These are phyloP conservation scores for Venturia aucupariae DNA, from an alignment of 2,329 filamentous ascomycete genomes.

Conservation along the genomic window DNA sequence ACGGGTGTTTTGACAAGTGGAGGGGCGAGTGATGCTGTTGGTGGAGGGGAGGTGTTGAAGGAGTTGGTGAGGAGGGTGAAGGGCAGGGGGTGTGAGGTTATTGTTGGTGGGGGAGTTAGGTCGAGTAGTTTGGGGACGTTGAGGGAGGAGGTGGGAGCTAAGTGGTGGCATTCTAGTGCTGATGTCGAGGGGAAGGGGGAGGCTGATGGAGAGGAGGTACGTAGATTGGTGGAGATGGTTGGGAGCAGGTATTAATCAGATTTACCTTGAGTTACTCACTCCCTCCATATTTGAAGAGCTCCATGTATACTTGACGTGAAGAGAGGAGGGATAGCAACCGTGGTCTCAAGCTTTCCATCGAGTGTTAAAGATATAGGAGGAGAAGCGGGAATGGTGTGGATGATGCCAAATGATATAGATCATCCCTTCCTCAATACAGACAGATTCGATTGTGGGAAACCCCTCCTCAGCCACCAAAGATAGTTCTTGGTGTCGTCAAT, in stretches of 20 bases:
- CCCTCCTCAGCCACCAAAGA: no score
- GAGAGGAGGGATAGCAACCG: no score
- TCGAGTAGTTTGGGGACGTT: slow-evolving; percentile 33
- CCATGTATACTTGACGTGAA: no score
- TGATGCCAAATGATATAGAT: no score
- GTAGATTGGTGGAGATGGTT: slow-evolving; percentile 15
- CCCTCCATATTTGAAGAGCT: no score
- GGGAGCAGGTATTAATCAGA: neutral
- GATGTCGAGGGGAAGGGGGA: slow-evolving; percentile 26
- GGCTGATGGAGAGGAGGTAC: slow-evolving; percentile 21
- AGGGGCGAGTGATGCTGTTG: slow-evolving; percentile 25
- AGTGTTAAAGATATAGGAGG: no score
- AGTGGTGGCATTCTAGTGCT: slow-evolving; percentile 38
- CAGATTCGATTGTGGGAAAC: no score
- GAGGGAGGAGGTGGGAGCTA: slow-evolving; percentile 22
- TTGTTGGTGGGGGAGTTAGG: slow-evolving; percentile 44
- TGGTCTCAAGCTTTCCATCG: no score
- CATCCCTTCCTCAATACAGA: no score
- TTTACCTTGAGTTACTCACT: neutral
- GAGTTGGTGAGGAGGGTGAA: slow-evolving; percentile 17
- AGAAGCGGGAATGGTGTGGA: no score
- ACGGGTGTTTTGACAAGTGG: slow-evolving; percentile 41
- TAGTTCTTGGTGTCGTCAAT: no score
- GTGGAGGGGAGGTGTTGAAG: slow-evolving; percentile 28
- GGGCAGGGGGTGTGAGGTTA: slow-evolving; percentile 29